phyloP scores from a whole-genome alignment of 495 filamentous ascomycete species.

The Aspergillus funiculosus region DNA sequence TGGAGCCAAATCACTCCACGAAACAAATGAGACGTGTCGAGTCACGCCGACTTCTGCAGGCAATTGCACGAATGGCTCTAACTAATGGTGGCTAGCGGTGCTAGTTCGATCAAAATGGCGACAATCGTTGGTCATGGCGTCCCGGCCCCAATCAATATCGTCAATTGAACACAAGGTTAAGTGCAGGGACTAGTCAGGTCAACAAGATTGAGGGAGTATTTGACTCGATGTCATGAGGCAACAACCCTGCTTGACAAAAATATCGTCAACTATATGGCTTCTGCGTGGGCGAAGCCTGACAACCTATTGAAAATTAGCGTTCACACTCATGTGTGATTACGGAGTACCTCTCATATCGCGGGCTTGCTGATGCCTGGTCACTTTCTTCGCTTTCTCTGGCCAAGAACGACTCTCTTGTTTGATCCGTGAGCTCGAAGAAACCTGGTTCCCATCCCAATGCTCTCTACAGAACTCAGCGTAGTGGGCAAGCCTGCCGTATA shows the following conservation, averaged over 20 bases:
- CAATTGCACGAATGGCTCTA: slow-evolving; percentile 13
- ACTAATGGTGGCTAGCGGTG: slow-evolving; percentile 17
- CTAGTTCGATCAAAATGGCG: slow-evolving; percentile 14
- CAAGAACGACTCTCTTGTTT: slow-evolving; percentile 1
- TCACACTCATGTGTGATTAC: slow-evolving; percentile 4
- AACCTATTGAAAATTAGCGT: slow-evolving; percentile 6
- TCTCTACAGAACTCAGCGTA: slow-evolving; percentile 7
- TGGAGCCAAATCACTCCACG: slow-evolving; percentile 10
- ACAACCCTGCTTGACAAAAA: background rate
- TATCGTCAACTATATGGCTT: background rate
- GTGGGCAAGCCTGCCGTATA: background rate
- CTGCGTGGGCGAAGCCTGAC: slow-evolving; percentile 1
- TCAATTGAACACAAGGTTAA: slow-evolving; percentile 1
- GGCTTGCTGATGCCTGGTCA: slow-evolving; percentile 1
- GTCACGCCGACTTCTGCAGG: slow-evolving; percentile 20
- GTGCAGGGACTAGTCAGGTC: slow-evolving; percentile 5
- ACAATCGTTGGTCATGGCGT: slow-evolving; percentile 11
- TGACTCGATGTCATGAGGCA: background rate
- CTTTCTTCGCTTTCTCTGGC: background rate
- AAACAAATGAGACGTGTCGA: slow-evolving; percentile 19
- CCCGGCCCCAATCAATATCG: slow-evolving; percentile 2
- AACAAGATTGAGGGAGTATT: slow-evolving; percentile 1
- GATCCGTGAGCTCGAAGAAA: background rate
- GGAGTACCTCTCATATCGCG: background rate
- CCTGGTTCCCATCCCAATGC: background rate